Evolutionary conservation across 768 basidiomycete genomes (phyloP).

Genomic region (Leccinum barrowsii): DNA sequence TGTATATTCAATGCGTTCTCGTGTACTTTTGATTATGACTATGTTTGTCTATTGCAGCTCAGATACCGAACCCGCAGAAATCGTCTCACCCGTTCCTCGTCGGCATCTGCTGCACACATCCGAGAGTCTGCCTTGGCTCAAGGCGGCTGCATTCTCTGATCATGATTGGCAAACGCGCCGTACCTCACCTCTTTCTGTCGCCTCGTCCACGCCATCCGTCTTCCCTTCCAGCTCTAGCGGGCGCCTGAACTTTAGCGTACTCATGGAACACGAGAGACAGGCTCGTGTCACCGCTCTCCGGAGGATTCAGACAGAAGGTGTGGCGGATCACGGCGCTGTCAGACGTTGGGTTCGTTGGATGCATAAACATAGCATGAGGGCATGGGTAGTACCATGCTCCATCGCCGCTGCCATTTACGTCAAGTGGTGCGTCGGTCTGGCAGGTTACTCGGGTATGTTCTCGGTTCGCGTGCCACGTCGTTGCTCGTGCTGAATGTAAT

Average conservation of each 20-base stretch:
- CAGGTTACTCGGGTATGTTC: constrained; percentile 76
- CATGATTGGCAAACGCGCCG: constrained; percentile 39
- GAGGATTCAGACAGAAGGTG: constrained; percentile 13
- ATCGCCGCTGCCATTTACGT: constrained; percentile 54
- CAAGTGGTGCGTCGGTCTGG: constrained; percentile 70
- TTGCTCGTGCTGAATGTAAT: background rate
- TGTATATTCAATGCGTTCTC: background rate
- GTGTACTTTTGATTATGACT: background rate
- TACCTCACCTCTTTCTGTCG: constrained; percentile 41
- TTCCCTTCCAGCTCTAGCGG: constrained; percentile 20
- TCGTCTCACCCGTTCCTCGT: constrained; percentile 64
- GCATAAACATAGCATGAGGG: constrained; percentile 61
- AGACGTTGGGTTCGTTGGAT: constrained; percentile 76
- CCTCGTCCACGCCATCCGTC: constrained; percentile 27
- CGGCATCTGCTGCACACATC: constrained; percentile 59
- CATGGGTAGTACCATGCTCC: constrained; percentile 55
- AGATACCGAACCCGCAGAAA: constrained; percentile 38
- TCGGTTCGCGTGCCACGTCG: background rate
- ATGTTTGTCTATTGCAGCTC: constrained; percentile 7
- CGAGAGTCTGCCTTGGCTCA: constrained; percentile 61
- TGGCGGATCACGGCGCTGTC: constrained; percentile 41
- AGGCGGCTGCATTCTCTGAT: constrained; percentile 40
- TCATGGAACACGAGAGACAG: constrained; percentile 35
- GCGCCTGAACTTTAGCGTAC: constrained; percentile 41
- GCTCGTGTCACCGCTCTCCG: constrained; percentile 12